Evolutionary conservation across 257 asterid species (phyloP).

Genomic region (Oldenlandia corymbosa): DNA sequence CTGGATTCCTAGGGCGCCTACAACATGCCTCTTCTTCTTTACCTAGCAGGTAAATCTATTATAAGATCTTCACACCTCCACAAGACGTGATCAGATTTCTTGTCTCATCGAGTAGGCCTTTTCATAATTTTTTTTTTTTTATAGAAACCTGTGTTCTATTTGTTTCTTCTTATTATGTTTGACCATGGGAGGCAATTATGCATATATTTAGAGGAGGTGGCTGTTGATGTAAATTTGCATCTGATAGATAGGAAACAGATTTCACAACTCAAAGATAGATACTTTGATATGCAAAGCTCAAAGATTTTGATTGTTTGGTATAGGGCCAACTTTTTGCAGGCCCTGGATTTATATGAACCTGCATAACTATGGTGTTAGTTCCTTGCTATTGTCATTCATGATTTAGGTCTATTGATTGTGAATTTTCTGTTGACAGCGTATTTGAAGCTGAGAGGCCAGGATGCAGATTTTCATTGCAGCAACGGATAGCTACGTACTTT

Average conservation of each 20-base stretch:
- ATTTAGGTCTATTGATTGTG: slow-evolving; percentile 5
- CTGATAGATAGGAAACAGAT: not conserved
- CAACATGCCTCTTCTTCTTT: slow-evolving; percentile 57
- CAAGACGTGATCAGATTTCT: not conserved
- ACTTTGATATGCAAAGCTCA: not conserved
- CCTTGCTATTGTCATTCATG: slow-evolving; percentile 4
- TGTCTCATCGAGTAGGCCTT: too few species aligned
- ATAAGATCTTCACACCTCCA: slow-evolving; percentile 1
- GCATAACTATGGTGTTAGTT: not conserved
- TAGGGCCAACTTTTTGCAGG: not conserved
- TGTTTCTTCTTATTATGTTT: too few species aligned
- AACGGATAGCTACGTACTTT: slow-evolving; percentile 77
- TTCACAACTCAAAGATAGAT: not conserved
- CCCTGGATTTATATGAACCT: not conserved
- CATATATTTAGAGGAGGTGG: not conserved
- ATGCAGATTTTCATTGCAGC: slow-evolving; percentile 65
- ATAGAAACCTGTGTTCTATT: not conserved
- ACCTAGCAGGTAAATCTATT: slow-evolving; percentile 71
- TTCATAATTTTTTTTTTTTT: too few species aligned
- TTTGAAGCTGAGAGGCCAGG: slow-evolving; percentile 96
- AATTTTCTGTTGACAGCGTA: slow-evolving; percentile 45
- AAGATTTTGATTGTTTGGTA: not conserved
- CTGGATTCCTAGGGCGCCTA: slow-evolving; percentile 59
- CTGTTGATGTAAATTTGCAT: not conserved
- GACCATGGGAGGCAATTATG: not conserved